Percentiles rank a stretch among this genome's conserved stretches.
Conservation (phyloP, 2,329 filamentous ascomycete genomes). For the Claviceps arundinis region DNA sequence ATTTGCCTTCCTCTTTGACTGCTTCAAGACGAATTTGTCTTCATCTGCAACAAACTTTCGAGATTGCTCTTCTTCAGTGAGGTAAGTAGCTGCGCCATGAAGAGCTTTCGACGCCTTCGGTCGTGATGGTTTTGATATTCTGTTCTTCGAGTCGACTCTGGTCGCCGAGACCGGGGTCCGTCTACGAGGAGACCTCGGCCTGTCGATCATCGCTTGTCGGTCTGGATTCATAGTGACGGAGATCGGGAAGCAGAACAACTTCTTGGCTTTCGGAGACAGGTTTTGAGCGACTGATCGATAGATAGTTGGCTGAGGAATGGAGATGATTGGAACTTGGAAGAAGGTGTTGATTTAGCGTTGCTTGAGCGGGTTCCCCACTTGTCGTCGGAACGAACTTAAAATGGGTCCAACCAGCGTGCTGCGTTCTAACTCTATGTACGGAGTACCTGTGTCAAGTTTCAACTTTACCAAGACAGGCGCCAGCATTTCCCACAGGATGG, state of each 20-base stretch:
- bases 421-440: too few species aligned
- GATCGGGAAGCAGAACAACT: neutral
- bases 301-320: neutral
- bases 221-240: conserved; percentile 35
- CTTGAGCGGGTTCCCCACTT: neutral
- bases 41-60: conserved; percentile 84
- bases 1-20: conserved; percentile 95
- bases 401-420: neutral
- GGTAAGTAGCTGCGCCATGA: conserved; percentile 26
- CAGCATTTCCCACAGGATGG: too few species aligned
- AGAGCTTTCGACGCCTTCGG: conserved; percentile 16
- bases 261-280: neutral
- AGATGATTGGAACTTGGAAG: too few species aligned
- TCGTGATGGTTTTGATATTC: conserved; percentile 40
- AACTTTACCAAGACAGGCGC: too few species aligned
- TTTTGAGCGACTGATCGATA: neutral
- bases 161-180: conserved; percentile 39
- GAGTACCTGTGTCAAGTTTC: too few species aligned
- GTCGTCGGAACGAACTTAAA: neutral
- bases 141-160: conserved; percentile 39
- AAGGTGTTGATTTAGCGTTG: neutral
- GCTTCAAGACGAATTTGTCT: conserved; percentile 88
- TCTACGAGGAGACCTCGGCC: conserved; percentile 27
- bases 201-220: conserved; percentile 40
- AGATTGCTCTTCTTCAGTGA: conserved; percentile 66